phyloP scores from a whole-genome alignment of 441 rosid species.

The Pelargonium australe region DNA sequence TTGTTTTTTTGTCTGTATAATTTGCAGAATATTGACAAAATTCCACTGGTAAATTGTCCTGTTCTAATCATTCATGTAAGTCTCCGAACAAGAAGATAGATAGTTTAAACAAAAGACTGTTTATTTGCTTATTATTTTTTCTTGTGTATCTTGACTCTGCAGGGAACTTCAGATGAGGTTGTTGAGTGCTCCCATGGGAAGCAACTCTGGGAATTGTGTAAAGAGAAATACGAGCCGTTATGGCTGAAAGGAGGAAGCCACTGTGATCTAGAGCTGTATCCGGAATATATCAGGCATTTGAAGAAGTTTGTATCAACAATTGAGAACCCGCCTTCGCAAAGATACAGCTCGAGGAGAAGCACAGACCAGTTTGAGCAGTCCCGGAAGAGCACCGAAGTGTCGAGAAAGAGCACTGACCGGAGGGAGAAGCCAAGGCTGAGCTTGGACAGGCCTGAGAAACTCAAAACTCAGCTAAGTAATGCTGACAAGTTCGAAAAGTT shows the following conservation, averaged over 20 bases:
- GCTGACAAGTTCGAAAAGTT: slow-evolving; percentile 62
- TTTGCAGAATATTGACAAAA: slow-evolving; percentile 93
- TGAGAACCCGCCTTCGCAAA: slow-evolving; percentile 75
- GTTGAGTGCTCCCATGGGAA: slow-evolving; percentile 96
- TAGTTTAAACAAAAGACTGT: slow-evolving; percentile 7
- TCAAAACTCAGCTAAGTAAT: slow-evolving; percentile 41
- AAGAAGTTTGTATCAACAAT: slow-evolving; percentile 82
- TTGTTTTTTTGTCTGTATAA: slow-evolving; percentile 7
- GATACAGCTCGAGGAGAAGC: slow-evolving; percentile 63
- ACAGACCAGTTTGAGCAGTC: slow-evolving; percentile 59
- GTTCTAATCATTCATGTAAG: slow-evolving; percentile 88
- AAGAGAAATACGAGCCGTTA: slow-evolving; percentile 83
- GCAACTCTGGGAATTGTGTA: slow-evolving; percentile 87
- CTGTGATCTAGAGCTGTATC: slow-evolving; percentile 78
- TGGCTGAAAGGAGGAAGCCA: slow-evolving; percentile 97
- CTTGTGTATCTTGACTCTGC: slow-evolving; percentile 15
- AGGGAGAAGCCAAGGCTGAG: slow-evolving; percentile 85
- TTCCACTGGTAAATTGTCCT: slow-evolving; percentile 80
- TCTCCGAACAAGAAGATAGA: slow-evolving; percentile 26
- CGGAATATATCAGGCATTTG: slow-evolving; percentile 79
- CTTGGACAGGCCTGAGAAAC: slow-evolving; percentile 65
- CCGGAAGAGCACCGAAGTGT: slow-evolving; percentile 34
- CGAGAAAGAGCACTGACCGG: slow-evolving; percentile 76
- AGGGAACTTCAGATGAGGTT: slow-evolving; percentile 98
- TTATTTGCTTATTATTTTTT: neutral